A percentile compares a stretch with the other conserved stretches of the same genome.
Evolutionary conservation across 2,329 filamentous ascomycete species (phyloP).

Genomic region (Pseudonectria foliicola): DNA sequence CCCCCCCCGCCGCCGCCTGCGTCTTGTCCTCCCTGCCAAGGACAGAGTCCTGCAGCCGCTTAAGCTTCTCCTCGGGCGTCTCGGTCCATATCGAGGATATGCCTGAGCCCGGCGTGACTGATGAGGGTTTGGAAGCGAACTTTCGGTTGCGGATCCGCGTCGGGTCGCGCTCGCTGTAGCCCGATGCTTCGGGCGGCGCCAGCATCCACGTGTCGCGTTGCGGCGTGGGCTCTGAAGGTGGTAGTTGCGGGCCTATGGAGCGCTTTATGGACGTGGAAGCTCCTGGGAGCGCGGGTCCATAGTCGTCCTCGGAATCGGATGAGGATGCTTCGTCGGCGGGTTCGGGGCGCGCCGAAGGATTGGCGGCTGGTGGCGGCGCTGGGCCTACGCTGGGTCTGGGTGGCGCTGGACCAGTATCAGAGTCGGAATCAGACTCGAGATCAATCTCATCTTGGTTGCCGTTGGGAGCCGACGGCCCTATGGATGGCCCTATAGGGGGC

Average conservation of each 20-base stretch:
- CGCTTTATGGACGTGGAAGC: constrained; percentile 41
- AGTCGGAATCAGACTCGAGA: constrained; percentile 30
- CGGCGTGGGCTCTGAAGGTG: constrained; percentile 35
- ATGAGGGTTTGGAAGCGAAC: constrained; percentile 60
- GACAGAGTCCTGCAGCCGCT: constrained; percentile 72
- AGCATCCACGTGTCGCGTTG: constrained; percentile 85
- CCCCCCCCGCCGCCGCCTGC: constrained; percentile 27
- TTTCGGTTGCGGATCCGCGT: constrained; percentile 76
- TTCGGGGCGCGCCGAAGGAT: constrained; percentile 11
- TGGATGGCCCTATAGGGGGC: constrained; percentile 15
- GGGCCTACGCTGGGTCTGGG: constrained; percentile 22
- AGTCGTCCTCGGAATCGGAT: constrained; percentile 44
- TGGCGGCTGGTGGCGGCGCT: constrained; percentile 28
- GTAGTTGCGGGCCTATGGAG: constrained; percentile 28
- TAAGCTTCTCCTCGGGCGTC: constrained; percentile 80
- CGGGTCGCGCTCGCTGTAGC: constrained; percentile 63
- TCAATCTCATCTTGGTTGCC: constrained; percentile 35
- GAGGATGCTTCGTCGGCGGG: constrained; percentile 32
- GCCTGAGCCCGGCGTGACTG: constrained; percentile 21
- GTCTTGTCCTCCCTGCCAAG: constrained; percentile 56
- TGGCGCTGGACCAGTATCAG: constrained; percentile 31
- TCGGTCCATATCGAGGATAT: constrained; percentile 81
- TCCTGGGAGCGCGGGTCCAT: constrained; percentile 52
- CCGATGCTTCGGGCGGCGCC: constrained; percentile 53
- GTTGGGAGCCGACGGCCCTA: constrained; percentile 4